A percentile compares a stretch with the other conserved stretches of the same genome.
These are phyloP conservation scores for Tilletia indica DNA, from an alignment of 1,284 basidiomycete species.

Conservation along the genomic window DNA sequence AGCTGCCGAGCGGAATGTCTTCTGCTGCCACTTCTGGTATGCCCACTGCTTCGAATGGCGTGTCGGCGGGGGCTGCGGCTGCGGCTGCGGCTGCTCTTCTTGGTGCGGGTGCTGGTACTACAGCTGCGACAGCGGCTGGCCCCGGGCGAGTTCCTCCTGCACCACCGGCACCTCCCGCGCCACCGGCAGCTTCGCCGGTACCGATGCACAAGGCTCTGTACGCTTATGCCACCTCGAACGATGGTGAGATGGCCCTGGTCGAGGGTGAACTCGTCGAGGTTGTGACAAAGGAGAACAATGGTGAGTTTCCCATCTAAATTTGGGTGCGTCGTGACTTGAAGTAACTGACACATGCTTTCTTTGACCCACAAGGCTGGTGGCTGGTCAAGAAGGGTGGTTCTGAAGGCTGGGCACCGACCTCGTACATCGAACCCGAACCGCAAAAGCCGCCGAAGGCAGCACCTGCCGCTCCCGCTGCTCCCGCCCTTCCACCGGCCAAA, in stretches of 20 bases:
- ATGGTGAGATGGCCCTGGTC: conserved; percentile 82
- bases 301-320: conserved; percentile 21
- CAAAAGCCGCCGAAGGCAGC: conserved; percentile 59
- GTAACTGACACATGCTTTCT: background rate
- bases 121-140: too few species aligned
- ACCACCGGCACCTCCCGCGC: conserved; percentile 55
- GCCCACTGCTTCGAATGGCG: conserved; percentile 13
- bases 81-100: background rate
- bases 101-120: background rate
- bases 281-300: conserved; percentile 75
- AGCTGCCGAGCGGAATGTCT: conserved; percentile 21
- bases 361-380: conserved; percentile 71
- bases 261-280: conserved; percentile 92
- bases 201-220: conserved; percentile 72
- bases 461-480: conserved; percentile 30
- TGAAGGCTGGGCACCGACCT: conserved; percentile 96
- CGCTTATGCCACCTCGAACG: conserved; percentile 74
- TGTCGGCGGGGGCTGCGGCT: background rate
- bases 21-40: conserved; percentile 28
- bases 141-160: background rate
- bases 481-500: conserved; percentile 34
- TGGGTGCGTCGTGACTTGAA: conserved; percentile 24
- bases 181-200: conserved; percentile 60
- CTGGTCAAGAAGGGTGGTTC: conserved; percentile 78
- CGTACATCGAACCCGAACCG: conserved; percentile 68